A percentile compares a stretch with the other conserved stretches of the same genome.
These are phyloP conservation scores for Pseudomassariella vexata DNA, from an alignment of 2,329 filamentous ascomycete genomes.

Conservation along the genomic window DNA sequence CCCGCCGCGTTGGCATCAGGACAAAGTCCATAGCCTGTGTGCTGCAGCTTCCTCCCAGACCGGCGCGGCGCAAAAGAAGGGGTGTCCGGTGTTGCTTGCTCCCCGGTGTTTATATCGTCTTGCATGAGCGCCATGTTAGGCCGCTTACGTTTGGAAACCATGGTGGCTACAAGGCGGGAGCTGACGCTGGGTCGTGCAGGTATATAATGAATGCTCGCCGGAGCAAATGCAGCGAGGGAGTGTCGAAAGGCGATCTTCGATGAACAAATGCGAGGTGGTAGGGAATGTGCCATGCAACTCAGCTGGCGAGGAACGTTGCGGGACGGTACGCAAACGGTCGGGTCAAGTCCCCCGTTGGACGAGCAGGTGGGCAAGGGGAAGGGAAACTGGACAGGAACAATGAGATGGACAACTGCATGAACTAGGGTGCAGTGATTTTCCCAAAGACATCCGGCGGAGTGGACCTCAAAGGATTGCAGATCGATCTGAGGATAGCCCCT, in stretches of 20 bases:
- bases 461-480: too few relatives aligned
- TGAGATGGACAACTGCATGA: too few relatives aligned
- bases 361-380: too few relatives aligned
- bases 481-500: too few relatives aligned
- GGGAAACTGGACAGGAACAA: too few relatives aligned
- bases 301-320: slow-evolving; percentile 2
- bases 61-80: slow-evolving; percentile 3
- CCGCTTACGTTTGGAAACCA: slow-evolving; percentile 35
- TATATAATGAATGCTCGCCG: slow-evolving; percentile 10
- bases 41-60: slow-evolving; percentile 3
- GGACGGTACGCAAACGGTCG: neutral
- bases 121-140: slow-evolving; percentile 12
- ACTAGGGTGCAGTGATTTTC: too few relatives aligned
- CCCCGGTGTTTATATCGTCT: slow-evolving; percentile 5
- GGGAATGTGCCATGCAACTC: slow-evolving; percentile 13
- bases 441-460: too few relatives aligned
- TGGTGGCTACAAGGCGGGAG: slow-evolving; percentile 14
- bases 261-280: slow-evolving; percentile 13
- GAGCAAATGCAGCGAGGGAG: slow-evolving; percentile 10
- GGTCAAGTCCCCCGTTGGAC: too few relatives aligned
- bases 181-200: slow-evolving; percentile 2
- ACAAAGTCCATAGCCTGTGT: neutral
- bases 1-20: neutral
- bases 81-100: slow-evolving; percentile 5
- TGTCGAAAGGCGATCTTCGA: slow-evolving; percentile 7